Evolutionary conservation across 2,329 filamentous ascomycete species (phyloP), one percentile per base, ranked within the genome.

Genomic region (Bisporella sp.): DNA sequence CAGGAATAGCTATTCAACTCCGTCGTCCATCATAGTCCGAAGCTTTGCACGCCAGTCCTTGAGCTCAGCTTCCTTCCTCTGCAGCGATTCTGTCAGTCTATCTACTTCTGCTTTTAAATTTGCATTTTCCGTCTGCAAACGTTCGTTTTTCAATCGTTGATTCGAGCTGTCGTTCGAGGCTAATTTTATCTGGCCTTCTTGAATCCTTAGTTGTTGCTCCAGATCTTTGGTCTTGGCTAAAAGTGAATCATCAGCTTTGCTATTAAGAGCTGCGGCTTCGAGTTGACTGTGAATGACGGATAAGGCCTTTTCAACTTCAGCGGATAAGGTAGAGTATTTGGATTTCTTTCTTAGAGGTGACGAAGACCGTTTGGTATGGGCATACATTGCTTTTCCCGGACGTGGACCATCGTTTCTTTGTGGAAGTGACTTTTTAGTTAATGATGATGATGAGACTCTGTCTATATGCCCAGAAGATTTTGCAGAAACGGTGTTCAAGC

Each of bases 1-100:
- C 21, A 21, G 21, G 21, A 21, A 21, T 21, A 21, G 3, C 21
- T 21, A 47, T 42, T 42, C 41, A 21, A 42, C 28, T 42, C 73
- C 57, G 73, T 35, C 43, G 29, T 50, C 56, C 47, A 57, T 50
- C 8, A 64, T 57, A 1, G 31, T 48, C 41, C 49, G 52, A 5
- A 59, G 40, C 37, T 49, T 59, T 29, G 31, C 35, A 30, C 51
- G 45, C 57, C 55, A 59, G 28, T 57, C 55, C 30, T 40, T 52
- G 30, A 59, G 31, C 41, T 57, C 55, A 1, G 31, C 41, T 31
- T 59, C 57, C 42, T 57, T 57, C 29, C 46, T 53, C 37, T 55
- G 51, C 9, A 56, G 37, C 33, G 45, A 41, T 29, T 41, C 50
- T 41, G 28, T 32, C 21, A 52, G 37, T 21, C 31, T 41, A 5